Evolutionary conservation across 768 basidiomycete genomes (phyloP).

Genomic region (Saitozyma sp.): DNA sequence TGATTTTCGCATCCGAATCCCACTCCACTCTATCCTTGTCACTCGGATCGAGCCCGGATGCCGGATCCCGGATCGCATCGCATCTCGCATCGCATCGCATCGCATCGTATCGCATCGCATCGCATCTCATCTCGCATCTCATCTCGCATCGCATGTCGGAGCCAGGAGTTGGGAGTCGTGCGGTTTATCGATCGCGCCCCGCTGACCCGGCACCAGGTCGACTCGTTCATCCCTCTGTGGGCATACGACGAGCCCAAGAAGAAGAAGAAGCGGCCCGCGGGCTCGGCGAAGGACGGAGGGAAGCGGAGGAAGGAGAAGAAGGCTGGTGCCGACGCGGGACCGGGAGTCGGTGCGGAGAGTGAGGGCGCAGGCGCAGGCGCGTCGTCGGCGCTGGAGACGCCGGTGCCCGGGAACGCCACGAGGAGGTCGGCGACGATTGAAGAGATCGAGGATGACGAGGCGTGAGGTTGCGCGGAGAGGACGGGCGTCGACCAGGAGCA

Average conservation of each 20-base stretch:
- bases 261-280: conserved; percentile 59
- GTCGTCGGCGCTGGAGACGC: conserved; percentile 5
- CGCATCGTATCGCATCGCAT: too few relatives aligned
- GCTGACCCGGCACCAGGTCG: conserved; percentile 63
- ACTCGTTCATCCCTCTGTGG: conserved; percentile 95
- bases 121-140: too few relatives aligned
- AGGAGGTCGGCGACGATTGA: conserved; percentile 57
- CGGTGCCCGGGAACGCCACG: conserved; percentile 14
- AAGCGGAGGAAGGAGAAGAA: conserved; percentile 52
- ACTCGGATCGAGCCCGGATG: too few relatives aligned
- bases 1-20: conserved; percentile 28
- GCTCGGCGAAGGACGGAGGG: conserved; percentile 1
- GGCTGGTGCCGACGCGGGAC: conserved; percentile 2
- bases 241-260: conserved; percentile 88
- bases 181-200: too few relatives aligned
- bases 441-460: conserved; percentile 57
- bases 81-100: too few relatives aligned
- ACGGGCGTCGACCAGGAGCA: too few relatives aligned
- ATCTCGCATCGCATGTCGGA: too few relatives aligned
- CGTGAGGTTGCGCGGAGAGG: neutral
- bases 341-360: conserved; percentile 4
- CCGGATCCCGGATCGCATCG: too few relatives aligned
- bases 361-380: conserved; percentile 7
- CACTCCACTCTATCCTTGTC: too few relatives aligned
- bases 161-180: too few relatives aligned